Conservation (phyloP, 2,329 filamentous ascomycete genomes). For the Aspergillus novoparasiticus region DNA sequence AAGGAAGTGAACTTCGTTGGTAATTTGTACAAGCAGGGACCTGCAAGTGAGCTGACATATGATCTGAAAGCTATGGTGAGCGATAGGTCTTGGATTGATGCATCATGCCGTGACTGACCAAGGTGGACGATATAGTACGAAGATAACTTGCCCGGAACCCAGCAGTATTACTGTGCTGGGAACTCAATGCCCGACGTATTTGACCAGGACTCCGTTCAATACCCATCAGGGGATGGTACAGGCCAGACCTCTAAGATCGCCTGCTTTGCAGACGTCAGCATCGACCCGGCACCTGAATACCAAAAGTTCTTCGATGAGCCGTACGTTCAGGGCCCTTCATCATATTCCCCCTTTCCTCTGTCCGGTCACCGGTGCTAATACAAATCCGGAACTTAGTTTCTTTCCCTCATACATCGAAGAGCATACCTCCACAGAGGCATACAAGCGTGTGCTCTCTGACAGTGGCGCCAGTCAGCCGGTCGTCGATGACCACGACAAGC, state of each 20-base stretch:
- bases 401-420: constrained; percentile 14
- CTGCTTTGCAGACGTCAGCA: constrained; percentile 14
- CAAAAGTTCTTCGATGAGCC: constrained; percentile 16
- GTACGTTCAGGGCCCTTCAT: neutral
- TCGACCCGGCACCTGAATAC: constrained; percentile 11
- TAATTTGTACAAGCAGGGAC: constrained; percentile 14
- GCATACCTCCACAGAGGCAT: constrained; percentile 13
- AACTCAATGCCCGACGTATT: constrained; percentile 14
- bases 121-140: constrained; percentile 5
- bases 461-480: constrained; percentile 8
- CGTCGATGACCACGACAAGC: constrained; percentile 10
- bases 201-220: constrained; percentile 14
- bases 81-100: neutral
- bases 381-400: neutral
- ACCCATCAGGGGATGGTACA: constrained; percentile 2
- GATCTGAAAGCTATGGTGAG: constrained; percentile 6
- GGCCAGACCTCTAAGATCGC: constrained; percentile 12
- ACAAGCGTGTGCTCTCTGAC: constrained; percentile 15
- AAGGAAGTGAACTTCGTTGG: constrained; percentile 17
- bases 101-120: neutral
- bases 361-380: rapidly evolving
- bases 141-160: constrained; percentile 9
- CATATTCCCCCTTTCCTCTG: too few relatives aligned
- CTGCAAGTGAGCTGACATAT: constrained; percentile 8
- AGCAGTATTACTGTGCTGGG: constrained; percentile 14